phyloP scores from a whole-genome alignment of 1,284 basidiomycete species.

The Sporisorium graminicola region DNA sequence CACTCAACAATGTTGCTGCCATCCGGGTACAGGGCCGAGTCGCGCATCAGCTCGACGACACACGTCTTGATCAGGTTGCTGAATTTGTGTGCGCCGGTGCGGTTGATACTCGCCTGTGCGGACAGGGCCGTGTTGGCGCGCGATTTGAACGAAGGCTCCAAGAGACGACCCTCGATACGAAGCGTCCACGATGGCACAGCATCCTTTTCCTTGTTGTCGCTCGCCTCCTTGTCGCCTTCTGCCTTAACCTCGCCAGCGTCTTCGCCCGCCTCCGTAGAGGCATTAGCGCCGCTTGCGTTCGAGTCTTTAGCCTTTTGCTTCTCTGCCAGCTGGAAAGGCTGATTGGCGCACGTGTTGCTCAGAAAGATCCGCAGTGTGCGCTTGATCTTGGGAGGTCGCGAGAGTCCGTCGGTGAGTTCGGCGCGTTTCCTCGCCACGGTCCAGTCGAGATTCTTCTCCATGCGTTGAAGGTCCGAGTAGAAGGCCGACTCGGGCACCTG shows the following conservation, averaged over 20 bases:
- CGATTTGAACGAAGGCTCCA: slow-evolving; percentile 72
- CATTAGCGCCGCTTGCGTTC: not conserved
- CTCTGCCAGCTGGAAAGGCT: slow-evolving; percentile 71
- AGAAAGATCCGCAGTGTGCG: slow-evolving; percentile 89
- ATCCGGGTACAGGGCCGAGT: slow-evolving; percentile 82
- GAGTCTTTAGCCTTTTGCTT: slow-evolving; percentile 54
- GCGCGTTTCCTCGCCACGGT: slow-evolving; percentile 89
- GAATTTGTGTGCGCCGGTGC: slow-evolving; percentile 75
- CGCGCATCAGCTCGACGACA: slow-evolving; percentile 87
- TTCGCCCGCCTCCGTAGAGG: slow-evolving; percentile 27
- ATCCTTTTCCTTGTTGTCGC: slow-evolving; percentile 74
- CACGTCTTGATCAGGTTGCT: slow-evolving; percentile 86
- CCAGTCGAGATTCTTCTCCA: slow-evolving; percentile 95
- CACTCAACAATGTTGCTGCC: slow-evolving; percentile 68
- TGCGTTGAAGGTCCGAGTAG: slow-evolving; percentile 86
- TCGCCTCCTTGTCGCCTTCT: slow-evolving; percentile 24
- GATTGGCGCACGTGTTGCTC: slow-evolving; percentile 87
- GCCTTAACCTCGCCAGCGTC: slow-evolving; percentile 33
- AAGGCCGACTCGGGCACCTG: slow-evolving; percentile 74
- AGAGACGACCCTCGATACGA: slow-evolving; percentile 86
- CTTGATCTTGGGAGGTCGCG: slow-evolving; percentile 74
- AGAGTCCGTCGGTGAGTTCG: slow-evolving; percentile 74
- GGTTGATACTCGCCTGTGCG: slow-evolving; percentile 62
- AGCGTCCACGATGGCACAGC: slow-evolving; percentile 89
- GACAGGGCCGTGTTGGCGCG: slow-evolving; percentile 62